Evolutionary conservation across 345 rosid genomes (phyloP), one percentile per base, ranked within the genome.

Genomic region (Erysimum cheiranthoides): DNA sequence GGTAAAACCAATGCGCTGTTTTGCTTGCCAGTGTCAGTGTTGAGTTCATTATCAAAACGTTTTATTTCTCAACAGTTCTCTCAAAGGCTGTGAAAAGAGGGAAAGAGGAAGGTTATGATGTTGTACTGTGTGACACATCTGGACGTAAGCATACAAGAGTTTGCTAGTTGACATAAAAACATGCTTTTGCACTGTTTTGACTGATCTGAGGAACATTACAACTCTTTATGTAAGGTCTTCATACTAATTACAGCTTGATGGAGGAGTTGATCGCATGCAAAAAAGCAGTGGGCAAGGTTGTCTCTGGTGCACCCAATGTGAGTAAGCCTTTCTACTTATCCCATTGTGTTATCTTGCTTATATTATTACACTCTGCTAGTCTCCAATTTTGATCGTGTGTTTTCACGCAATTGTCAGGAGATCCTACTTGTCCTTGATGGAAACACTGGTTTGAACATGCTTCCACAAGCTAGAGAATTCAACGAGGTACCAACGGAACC

Each of bases 381-480:
- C 57, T 66, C 39, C 40, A 4, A 13, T 57, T 71, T 46, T 25
- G 42, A 28, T 65, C 8, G 0, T 8, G 17, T 2, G 16, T 53
- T 8, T 60, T 32, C 56, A 62, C 30, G 70, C 40, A 4, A 71
- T 36, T 39, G 7, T 51, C 85, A 94, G 98, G 98, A 94, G 85
- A 92, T 92, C 72, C 78, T 94, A 32, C 91, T 90, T 64, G 98
- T 94, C 59, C 87, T 94, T 71, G 98, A 94, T 84, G 98, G 98
- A 73, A 94, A 91, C 30, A 94, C 98, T 16, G 98, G 98, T 49
- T 75, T 94, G 80, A 94, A 94, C 83, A 92, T 92, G 98, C 97
- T 94, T 77, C 98, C 98, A 53, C 98, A 94, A 79, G 98, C 98
- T 66, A 88, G 98, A 80, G 98, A 94, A 72, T 94, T 94, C 83